These are phyloP conservation scores for Aaosphaeria pasadenensis DNA, from an alignment of 2,329 filamentous ascomycete genomes.

Conservation along the genomic window DNA sequence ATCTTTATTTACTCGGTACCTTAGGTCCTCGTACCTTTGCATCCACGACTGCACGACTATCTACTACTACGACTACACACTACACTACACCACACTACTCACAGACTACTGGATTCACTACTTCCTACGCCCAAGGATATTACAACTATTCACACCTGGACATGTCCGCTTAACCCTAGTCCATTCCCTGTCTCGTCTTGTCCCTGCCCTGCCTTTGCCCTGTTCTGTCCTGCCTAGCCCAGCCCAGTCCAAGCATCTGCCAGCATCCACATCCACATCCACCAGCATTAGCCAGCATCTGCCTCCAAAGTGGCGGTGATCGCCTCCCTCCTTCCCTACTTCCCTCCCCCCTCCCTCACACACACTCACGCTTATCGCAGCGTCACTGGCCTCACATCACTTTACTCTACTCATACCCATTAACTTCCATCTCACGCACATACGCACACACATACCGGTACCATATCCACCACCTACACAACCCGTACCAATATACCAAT, in stretches of 20 bases:
- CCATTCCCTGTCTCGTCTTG: too few species aligned
- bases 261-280: too few species aligned
- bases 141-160: neutral
- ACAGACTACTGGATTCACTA: neutral
- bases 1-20: neutral
- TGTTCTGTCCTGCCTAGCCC: too few species aligned
- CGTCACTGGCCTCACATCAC: slow-evolving; percentile 19
- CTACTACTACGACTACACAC: neutral
- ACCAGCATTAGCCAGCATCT: too few species aligned
- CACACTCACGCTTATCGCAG: slow-evolving; percentile 17
- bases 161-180: too few species aligned
- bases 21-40: neutral
- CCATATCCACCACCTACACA: too few species aligned
- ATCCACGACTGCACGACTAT: neutral
- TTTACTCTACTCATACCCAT: neutral
- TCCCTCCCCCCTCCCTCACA: neutral
- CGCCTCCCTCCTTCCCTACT: neutral
- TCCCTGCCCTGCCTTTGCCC: too few species aligned
- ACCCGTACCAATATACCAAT: too few species aligned
- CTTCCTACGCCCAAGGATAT: neutral
- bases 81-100: slow-evolving; percentile 6
- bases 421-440: too few species aligned
- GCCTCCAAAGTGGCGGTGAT: neutral
- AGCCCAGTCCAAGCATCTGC: too few species aligned
- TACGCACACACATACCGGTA: too few species aligned